Base-by-base conservation (phyloP, 129 eudicot genomes). In the Helianthus tuberosus region DNA sequence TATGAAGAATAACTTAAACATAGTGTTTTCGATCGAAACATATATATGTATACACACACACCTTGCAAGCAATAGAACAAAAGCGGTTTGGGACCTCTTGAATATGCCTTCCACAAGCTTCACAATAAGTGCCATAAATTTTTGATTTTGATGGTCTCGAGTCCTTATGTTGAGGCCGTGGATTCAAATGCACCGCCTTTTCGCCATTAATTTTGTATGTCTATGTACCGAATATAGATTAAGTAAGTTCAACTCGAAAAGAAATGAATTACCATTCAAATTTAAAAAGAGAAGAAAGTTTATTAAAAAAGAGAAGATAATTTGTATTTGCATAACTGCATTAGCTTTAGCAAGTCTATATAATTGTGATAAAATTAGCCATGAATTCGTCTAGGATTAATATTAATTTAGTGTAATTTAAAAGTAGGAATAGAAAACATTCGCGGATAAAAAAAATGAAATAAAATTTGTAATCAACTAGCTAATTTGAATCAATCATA, bases 1-100 rank as follows among this genome's bases (percentile, higher is more conserved):
- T 27, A 4, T 6, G 1, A 15, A 43, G 1, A 44, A 76, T 13
- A 43, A 43, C 47, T 43, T 6, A 1, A 43, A 43, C 11, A 7
- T 43, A 43, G 11, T 43, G 36, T 6, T 6, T 43, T 1, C 0
- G 11, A 43, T 43, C 10, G 2, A 43, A 43, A 43, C 47, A 50
- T 15, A 15, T 11, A 36, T 36, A 38, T 14, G 17, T 64, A 35
- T 15, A 0, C 2, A n/a, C 1, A 16, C 57, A 17, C 23, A 89
- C 92, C 86, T 89, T 87, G 87, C 96, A 89, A 49, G 90, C 90
- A 55, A 89, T 89, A 15, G 92, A 89, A 70, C 96, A 89, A 75
- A 89, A 89, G 8, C 87, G 86, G 59, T 82, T 86, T 8, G 96
- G 96, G 16, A 83, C 38, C 62, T 87, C 90, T 77, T 89, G 92